These are phyloP conservation scores for Russula brevipes DNA, from an alignment of 768 basidiomycete genomes.

Conservation along the genomic window DNA sequence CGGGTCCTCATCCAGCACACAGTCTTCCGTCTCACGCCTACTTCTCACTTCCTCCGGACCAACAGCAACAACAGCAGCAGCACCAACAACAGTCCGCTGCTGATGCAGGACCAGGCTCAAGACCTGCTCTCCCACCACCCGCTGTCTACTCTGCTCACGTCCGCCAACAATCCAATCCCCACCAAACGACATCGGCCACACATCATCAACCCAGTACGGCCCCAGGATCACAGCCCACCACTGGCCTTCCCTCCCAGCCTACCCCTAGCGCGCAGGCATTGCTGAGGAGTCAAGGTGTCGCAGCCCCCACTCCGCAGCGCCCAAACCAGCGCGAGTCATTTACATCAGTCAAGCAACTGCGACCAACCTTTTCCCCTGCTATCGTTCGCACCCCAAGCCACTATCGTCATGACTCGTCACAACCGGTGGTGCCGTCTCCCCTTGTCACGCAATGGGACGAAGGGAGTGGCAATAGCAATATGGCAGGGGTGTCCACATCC, in stretches of 20 bases:
- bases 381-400: constrained; percentile 67
- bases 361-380: constrained; percentile 62
- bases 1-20: constrained; percentile 14
- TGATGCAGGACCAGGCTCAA: neutral
- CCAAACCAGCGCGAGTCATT: constrained; percentile 38
- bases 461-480: neutral
- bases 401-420: constrained; percentile 35
- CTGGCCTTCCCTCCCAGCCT: constrained; percentile 4
- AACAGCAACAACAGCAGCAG: constrained; percentile 6
- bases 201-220: constrained; percentile 1
- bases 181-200: constrained; percentile 11
- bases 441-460: constrained; percentile 15
- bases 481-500: constrained; percentile 4
- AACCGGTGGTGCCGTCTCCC: constrained; percentile 22
- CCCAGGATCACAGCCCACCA: neutral
- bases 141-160: constrained; percentile 22
- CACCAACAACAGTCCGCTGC: neutral
- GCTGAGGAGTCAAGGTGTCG: constrained; percentile 19
- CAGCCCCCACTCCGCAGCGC: constrained; percentile 26
- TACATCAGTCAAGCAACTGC: constrained; percentile 48
- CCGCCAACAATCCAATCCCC: constrained; percentile 22
- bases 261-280: neutral
- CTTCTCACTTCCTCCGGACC: constrained; percentile 18
- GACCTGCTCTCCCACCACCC: constrained; percentile 16
- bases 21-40: constrained; percentile 15